A percentile compares a stretch with the other conserved stretches of the same genome.
Conservation (phyloP, 129 eudicot genomes). For the Helianthus annuus region HanXRQr2.0-SUNRISE NC_035436.2:168466631-168467130, state of each 20-base stretch:
- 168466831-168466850: slow-evolving; percentile 24
- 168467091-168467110: slow-evolving; percentile 32
- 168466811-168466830: slow-evolving; percentile 28
- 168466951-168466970: slow-evolving; percentile 16
- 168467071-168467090: slow-evolving; percentile 15
- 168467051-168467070: slow-evolving; percentile 28
- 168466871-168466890: slow-evolving; percentile 20
- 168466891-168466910: slow-evolving; percentile 35
- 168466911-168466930: slow-evolving; percentile 23
- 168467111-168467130: slow-evolving; percentile 33
- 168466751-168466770: slow-evolving; percentile 25
- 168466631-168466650: slow-evolving; percentile 62
- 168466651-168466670: slow-evolving; percentile 37
- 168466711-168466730: slow-evolving; percentile 43
- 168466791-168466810: slow-evolving; percentile 30
- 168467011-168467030: slow-evolving; percentile 65
- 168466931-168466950: slow-evolving; percentile 10
- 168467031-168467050: slow-evolving; percentile 56
- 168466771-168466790: slow-evolving; percentile 12
- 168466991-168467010: slow-evolving; percentile 56
- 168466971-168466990: slow-evolving; percentile 39
- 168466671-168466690: slow-evolving; percentile 9
- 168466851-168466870: slow-evolving; percentile 32
- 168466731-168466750: slow-evolving; percentile 32
- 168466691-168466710: slow-evolving; percentile 36